These are phyloP conservation scores for Microsporum ferrugineum DNA, from an alignment of 2,329 filamentous ascomycete genomes.

Conservation along the genomic window DNA sequence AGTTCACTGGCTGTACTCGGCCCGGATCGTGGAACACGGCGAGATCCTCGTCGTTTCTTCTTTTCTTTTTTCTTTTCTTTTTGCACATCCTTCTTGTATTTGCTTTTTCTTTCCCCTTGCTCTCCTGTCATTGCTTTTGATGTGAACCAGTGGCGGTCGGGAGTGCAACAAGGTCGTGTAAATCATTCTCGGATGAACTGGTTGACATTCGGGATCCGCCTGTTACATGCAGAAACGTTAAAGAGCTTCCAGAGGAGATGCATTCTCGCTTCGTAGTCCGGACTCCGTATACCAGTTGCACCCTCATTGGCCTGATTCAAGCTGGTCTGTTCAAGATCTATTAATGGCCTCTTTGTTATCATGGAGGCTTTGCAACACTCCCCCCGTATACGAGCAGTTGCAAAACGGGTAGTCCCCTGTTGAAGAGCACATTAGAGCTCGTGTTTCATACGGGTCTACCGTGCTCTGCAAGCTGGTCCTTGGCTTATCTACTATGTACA, in stretches of 20 bases:
- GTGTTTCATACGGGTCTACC: constrained; percentile 2
- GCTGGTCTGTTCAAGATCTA: background rate
- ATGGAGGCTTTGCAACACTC: background rate
- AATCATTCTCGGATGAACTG: constrained; percentile 2
- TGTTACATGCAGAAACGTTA: background rate
- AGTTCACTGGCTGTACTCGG: background rate
- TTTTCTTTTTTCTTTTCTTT: background rate
- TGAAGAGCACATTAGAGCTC: background rate
- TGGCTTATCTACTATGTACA: background rate
- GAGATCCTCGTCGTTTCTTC: background rate
- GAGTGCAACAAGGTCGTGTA: background rate
- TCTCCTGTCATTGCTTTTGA: background rate
- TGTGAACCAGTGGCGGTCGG: constrained; percentile 1
- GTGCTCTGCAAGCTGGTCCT: background rate
- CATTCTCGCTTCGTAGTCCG: background rate
- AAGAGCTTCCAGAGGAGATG: background rate
- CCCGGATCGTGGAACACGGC: constrained; percentile 2
- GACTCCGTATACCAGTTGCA: background rate
- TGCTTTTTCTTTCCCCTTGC: background rate
- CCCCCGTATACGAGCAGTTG: background rate
- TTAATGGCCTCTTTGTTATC: background rate
- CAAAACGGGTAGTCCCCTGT: background rate
- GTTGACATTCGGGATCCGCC: background rate
- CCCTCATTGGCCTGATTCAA: background rate
- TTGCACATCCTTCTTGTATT: background rate